Evolutionary conservation across 2,329 filamentous ascomycete species (phyloP), one percentile per base, ranked within the genome.

Genomic region (Paraphaeosphaeria sporulosa): DNA sequence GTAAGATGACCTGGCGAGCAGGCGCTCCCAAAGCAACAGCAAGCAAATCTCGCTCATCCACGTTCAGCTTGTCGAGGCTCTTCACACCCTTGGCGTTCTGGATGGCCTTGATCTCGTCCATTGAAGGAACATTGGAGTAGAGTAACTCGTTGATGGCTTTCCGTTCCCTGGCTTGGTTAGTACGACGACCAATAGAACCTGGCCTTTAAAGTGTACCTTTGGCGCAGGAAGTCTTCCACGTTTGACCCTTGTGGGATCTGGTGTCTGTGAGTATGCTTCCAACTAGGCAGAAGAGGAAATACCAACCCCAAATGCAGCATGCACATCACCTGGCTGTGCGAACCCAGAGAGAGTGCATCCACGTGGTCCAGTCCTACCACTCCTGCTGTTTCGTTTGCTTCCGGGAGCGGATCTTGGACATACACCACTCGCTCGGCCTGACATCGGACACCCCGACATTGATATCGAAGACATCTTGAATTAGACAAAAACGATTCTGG

Each of bases 1-100:
- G 74, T 25, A 84, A 69, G 58, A 86, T 82, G 4, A 86, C 84
- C 66, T 85, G 84, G 12, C 84, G 80, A 23, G 83, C 84, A 1
- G 84, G 84, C 0, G 84, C 84, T 1, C 84, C 84, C 5, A 86
- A 77, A 1, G 84, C 84, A 6, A 84, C 78, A 15, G 84, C 84
- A 1, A 86, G 76, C 4, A 86, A 70, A 53, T 85, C 82, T 32
- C 81, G 78, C 57, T 85, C 83, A 54, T 76, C 75, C 2, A 79
- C 80, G 46, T 82, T 83, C 17, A 86, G 77, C 6, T 76, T 71
- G 63, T 86, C 84, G 34, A 85, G 78, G 59, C 82, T 81, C 57
- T 81, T 82, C 36, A 80, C 70, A 21, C 79, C 34, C 68, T 72
- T 68, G 4, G 66, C 58, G 32, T 67, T 69, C 38, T 71, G 66